phyloP scores from a whole-genome alignment of 2,329 filamentous ascomycete genomes.

The Colletotrichum ledebouriae region DNA sequence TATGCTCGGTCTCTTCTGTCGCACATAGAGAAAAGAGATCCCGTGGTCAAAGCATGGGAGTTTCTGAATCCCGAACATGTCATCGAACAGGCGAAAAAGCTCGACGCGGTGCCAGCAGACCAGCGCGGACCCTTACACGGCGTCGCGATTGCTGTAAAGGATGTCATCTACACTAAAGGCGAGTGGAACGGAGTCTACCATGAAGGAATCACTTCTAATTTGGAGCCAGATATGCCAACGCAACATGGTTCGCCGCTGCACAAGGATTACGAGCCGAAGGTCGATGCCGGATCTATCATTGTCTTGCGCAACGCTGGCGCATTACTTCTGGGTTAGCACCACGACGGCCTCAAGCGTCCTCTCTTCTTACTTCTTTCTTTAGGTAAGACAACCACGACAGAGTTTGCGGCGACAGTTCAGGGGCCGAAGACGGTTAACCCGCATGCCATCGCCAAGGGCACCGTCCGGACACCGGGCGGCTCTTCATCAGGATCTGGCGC shows the following conservation, averaged over 20 bases:
- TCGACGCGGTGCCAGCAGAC: constrained; percentile 63
- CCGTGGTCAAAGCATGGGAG: constrained; percentile 64
- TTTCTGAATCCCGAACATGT: constrained; percentile 61
- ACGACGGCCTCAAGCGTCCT: background rate
- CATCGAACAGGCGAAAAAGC: constrained; percentile 60
- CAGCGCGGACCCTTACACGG: constrained; percentile 69
- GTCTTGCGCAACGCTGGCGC: constrained; percentile 68
- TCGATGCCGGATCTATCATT: constrained; percentile 67
- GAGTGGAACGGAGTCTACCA: background rate
- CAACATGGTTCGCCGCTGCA: constrained; percentile 69
- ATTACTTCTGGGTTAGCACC: constrained; percentile 62
- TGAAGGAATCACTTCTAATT: constrained; percentile 6
- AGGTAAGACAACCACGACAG: constrained; percentile 67
- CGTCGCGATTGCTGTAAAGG: constrained; percentile 70
- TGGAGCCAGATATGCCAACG: constrained; percentile 66
- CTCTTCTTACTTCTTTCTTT: no score
- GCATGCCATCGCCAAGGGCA: constrained; percentile 63
- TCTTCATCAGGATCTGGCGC: constrained; percentile 77
- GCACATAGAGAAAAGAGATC: constrained; percentile 60
- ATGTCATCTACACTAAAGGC: constrained; percentile 70
- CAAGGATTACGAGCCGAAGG: constrained; percentile 55
- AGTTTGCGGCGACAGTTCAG: constrained; percentile 70
- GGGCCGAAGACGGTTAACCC: constrained; percentile 72
- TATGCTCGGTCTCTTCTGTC: constrained; percentile 63
- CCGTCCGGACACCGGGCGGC: constrained; percentile 74